Percentiles rank a stretch among this genome's conserved stretches.
Evolutionary conservation across 768 basidiomycete genomes (phyloP).

Genomic region (Guyanaporus albipodus): DNA sequence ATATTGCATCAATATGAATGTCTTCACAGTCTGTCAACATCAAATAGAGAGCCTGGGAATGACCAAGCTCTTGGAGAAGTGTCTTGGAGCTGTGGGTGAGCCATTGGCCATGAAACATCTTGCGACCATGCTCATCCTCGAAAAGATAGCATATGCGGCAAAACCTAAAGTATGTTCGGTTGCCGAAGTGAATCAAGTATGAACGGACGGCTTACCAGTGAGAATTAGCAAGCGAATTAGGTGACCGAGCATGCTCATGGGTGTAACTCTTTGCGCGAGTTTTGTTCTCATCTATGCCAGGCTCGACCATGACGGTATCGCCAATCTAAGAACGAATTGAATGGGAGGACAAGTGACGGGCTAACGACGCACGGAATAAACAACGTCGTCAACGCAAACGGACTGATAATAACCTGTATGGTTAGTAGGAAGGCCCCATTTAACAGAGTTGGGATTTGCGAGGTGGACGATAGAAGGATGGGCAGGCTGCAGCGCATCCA

Average conservation of each 20-base stretch:
- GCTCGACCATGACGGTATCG: constrained; percentile 60
- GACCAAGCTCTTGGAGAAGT: constrained; percentile 60
- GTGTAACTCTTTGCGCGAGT: constrained; percentile 39
- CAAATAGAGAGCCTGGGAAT: constrained; percentile 56
- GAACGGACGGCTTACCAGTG: constrained; percentile 49
- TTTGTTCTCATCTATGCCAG: constrained; percentile 47
- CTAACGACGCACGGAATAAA: constrained; percentile 45
- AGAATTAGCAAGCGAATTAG: constrained; percentile 52
- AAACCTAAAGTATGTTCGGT: constrained; percentile 48
- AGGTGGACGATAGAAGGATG: constrained; percentile 21
- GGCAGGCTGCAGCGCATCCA: constrained; percentile 10
- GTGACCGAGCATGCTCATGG: constrained; percentile 40
- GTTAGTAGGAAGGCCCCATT: constrained; percentile 31
- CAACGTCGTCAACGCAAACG: constrained; percentile 52
- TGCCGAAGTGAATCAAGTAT: neutral
- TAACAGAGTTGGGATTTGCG: constrained; percentile 32
- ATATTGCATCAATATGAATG: constrained; percentile 51
- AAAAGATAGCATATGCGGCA: constrained; percentile 64
- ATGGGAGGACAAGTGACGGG: neutral
- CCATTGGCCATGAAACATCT: constrained; percentile 73
- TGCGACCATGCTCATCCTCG: constrained; percentile 36
- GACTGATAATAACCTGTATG: constrained; percentile 37
- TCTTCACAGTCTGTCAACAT: constrained; percentile 53
- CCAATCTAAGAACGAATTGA: constrained; percentile 44
- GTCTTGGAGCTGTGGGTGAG: constrained; percentile 60